phyloP scores from a whole-genome alignment of 345 rosid species.

The Erysimum cheiranthoides region DNA sequence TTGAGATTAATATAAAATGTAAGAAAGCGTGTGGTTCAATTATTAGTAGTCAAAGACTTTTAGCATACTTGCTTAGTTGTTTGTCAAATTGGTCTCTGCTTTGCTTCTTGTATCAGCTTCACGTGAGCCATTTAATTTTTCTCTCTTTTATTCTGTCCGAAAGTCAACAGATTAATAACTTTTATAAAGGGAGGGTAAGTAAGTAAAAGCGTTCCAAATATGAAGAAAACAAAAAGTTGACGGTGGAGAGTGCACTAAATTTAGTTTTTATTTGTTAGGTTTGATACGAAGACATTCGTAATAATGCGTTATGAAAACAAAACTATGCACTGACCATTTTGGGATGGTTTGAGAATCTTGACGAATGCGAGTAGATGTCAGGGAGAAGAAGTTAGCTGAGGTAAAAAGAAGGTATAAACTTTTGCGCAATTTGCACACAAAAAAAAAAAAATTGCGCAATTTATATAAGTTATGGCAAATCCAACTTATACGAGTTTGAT shows the following conservation, averaged over 20 bases:
- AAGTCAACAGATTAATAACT: constrained; percentile 41
- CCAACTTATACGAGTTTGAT: background rate
- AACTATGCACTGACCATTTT: constrained; percentile 30
- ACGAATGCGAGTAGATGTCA: constrained; percentile 35
- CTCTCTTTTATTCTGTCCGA: background rate
- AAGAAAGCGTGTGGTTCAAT: constrained; percentile 43
- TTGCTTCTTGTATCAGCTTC: constrained; percentile 44
- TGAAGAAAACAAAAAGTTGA: background rate
- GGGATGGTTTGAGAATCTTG: constrained; percentile 35
- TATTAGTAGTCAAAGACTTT: constrained; percentile 41
- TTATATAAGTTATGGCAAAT: background rate
- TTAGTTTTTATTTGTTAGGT: background rate
- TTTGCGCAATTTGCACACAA: constrained; percentile 1
- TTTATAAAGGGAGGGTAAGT: constrained; percentile 22
- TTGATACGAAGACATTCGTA: background rate
- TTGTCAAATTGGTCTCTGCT: constrained; percentile 45
- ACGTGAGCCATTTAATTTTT: constrained; percentile 44
- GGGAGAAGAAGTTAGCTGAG: constrained; percentile 32
- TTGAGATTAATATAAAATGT: constrained; percentile 5
- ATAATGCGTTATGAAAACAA: constrained; percentile 21
- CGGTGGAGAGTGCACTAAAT: constrained; percentile 24
- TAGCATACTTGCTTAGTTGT: constrained; percentile 42
- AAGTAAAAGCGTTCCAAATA: constrained; percentile 25
- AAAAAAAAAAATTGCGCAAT: too few relatives aligned
- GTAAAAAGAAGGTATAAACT: constrained; percentile 6